Percentiles rank a stretch among this genome's conserved stretches.
These are phyloP conservation scores for Diplodia seriata DNA, from an alignment of 2,329 filamentous ascomycete genomes.

Conservation along the genomic window DNA sequence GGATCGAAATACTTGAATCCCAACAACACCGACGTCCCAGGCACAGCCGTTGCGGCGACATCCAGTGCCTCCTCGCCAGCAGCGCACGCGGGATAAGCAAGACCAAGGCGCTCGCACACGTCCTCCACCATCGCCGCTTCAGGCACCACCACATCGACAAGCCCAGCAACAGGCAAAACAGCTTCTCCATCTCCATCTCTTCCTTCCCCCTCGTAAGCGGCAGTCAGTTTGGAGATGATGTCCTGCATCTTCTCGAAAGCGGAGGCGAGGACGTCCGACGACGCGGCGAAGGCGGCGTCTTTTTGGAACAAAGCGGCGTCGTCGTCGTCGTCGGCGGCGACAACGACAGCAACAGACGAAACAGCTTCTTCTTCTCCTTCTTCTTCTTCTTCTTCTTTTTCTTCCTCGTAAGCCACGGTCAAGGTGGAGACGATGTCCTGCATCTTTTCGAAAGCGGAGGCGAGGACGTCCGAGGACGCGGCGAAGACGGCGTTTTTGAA, in stretches of 20 bases:
- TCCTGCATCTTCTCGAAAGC: conserved; percentile 13
- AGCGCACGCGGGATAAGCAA: not conserved
- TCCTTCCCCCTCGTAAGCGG: not conserved
- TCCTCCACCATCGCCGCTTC: too few relatives aligned
- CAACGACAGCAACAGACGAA: too few relatives aligned
- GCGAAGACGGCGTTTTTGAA: conserved; percentile 10
- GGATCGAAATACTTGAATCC: not conserved
- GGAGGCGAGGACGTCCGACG: not conserved
- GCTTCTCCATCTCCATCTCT: too few relatives aligned
- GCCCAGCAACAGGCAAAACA: too few relatives aligned
- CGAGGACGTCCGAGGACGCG: not conserved
- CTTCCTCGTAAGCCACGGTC: not conserved
- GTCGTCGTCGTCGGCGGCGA: not conserved
- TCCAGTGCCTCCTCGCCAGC: not conserved
- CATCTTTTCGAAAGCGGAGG: conserved; percentile 12
- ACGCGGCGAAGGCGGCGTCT: not conserved
- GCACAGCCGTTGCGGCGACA: not conserved
- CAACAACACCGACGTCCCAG: not conserved
- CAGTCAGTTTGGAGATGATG: not conserved
- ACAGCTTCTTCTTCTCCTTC: not conserved
- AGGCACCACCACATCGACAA: too few relatives aligned
- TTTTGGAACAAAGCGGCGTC: not conserved
- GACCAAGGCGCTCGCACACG: too few relatives aligned
- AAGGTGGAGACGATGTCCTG: not conserved
- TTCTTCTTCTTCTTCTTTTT: too few relatives aligned